A percentile compares a stretch with the other conserved stretches of the same genome.
Evolutionary conservation across 2,329 filamentous ascomycete genomes (phyloP).

Genomic region (Fulvia fulva): DNA sequence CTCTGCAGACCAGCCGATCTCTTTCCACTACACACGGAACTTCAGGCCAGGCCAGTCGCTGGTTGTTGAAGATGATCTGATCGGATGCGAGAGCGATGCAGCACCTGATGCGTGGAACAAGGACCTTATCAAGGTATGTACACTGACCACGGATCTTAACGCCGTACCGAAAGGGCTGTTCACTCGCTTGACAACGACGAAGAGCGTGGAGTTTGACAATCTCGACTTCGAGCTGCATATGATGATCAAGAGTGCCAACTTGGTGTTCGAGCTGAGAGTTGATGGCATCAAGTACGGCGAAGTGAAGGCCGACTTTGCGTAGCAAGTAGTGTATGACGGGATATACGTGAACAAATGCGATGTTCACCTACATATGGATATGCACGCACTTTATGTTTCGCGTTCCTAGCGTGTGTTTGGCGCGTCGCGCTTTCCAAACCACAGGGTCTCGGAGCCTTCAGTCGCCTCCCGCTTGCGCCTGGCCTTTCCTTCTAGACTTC

Average conservation of each 20-base stretch:
- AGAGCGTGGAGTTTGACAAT: constrained; percentile 75
- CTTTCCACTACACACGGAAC: constrained; percentile 82
- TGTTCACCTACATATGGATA: too few relatives aligned
- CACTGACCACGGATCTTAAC: constrained; percentile 72
- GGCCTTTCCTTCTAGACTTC: background rate
- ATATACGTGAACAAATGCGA: background rate
- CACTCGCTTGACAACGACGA: constrained; percentile 70
- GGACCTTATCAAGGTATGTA: constrained; percentile 65
- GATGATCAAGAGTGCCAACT: constrained; percentile 71
- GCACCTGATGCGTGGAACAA: constrained; percentile 53
- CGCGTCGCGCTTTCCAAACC: background rate
- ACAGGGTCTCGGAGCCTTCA: background rate
- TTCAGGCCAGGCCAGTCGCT: constrained; percentile 75
- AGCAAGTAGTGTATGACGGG: background rate
- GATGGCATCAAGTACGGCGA: constrained; percentile 72
- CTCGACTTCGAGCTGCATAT: constrained; percentile 79
- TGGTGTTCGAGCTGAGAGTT: constrained; percentile 75
- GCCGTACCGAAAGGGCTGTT: constrained; percentile 71
- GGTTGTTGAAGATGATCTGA: constrained; percentile 74
- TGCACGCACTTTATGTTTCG: constrained; percentile 5
- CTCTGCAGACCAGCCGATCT: constrained; percentile 68
- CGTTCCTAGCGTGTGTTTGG: background rate
- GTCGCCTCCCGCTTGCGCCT: background rate
- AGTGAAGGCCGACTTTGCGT: constrained; percentile 76
- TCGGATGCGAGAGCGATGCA: constrained; percentile 67